Evolutionary conservation across 441 rosid species (phyloP).

Genomic region (Corymbia calophylla): DNA sequence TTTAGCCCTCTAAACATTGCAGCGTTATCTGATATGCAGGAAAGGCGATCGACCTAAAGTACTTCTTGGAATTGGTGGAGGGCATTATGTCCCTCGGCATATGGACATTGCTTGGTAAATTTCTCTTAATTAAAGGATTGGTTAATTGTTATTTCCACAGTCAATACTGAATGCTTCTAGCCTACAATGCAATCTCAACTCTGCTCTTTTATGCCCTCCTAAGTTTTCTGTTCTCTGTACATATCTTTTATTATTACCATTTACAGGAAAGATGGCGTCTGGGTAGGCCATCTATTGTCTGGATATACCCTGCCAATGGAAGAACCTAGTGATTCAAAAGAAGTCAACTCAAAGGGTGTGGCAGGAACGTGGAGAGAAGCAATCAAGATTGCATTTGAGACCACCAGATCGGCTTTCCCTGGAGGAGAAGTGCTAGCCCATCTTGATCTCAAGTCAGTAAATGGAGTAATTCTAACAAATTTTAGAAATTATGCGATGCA

Average conservation of each 20-base stretch:
- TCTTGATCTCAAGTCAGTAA: conserved; percentile 19
- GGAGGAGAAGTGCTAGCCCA: conserved; percentile 21
- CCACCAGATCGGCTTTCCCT: conserved; percentile 17
- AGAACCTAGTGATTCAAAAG: conserved; percentile 6
- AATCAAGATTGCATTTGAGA: conserved; percentile 15
- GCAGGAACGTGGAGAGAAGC: conserved; percentile 23
- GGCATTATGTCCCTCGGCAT: conserved; percentile 16
- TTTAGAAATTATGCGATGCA: neutral
- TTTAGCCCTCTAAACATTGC: neutral
- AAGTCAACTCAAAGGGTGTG: neutral
- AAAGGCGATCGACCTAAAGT: neutral
- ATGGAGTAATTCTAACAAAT: neutral
- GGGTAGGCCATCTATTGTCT: conserved; percentile 16
- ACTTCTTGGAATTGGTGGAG: conserved; percentile 17
- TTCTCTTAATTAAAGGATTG: neutral
- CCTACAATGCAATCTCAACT: neutral
- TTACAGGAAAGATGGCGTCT: conserved; percentile 13
- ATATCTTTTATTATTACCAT: neutral
- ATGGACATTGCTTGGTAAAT: conserved; percentile 17
- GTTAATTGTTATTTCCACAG: neutral
- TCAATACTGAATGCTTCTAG: neutral
- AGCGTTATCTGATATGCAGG: neutral
- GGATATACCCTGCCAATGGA: conserved; percentile 22
- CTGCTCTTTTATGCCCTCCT: neutral
- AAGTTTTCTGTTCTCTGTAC: neutral